These are phyloP conservation scores for Isoetes taiwanensis DNA, from an alignment of 75 land plant species.

Conservation along the genomic window DNA sequence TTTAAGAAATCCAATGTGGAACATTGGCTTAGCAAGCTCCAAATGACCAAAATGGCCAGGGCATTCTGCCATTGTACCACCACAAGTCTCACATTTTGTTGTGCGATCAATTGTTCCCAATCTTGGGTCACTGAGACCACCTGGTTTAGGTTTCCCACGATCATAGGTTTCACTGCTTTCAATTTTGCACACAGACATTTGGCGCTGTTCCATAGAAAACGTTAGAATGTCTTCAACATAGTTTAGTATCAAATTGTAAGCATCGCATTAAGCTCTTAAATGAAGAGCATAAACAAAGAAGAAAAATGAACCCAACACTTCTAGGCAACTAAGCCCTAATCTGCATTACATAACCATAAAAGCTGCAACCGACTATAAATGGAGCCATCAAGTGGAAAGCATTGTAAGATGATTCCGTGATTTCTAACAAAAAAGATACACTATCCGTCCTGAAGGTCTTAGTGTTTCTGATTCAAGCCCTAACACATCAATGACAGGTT, in stretches of 20 bases:
- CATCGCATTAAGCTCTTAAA: too few relatives aligned
- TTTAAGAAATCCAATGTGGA: conserved; percentile 92
- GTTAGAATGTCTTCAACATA: too few relatives aligned
- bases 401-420: too few relatives aligned
- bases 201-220: conserved; percentile 42
- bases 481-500: background rate
- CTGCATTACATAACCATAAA: too few relatives aligned
- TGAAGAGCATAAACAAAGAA: too few relatives aligned
- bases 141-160: conserved; percentile 83
- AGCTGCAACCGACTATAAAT: too few relatives aligned
- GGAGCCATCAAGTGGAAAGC: too few relatives aligned
- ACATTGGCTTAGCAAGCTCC: conserved; percentile 99
- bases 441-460: too few relatives aligned
- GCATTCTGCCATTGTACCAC: conserved; percentile 91
- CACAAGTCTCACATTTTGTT: conserved; percentile 90
- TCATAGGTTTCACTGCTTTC: conserved; percentile 87
- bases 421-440: too few relatives aligned
- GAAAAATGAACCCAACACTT: too few relatives aligned
- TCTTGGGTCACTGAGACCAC: conserved; percentile 83
- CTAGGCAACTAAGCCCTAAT: too few relatives aligned
- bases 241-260: too few relatives aligned
- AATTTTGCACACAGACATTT: conserved; percentile 92
- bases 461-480: background rate
- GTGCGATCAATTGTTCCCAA: conserved; percentile 90
- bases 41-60: conserved; percentile 98